phyloP scores from a whole-genome alignment of 2,329 filamentous ascomycete species.

The Emericellopsis cladophorae region DNA sequence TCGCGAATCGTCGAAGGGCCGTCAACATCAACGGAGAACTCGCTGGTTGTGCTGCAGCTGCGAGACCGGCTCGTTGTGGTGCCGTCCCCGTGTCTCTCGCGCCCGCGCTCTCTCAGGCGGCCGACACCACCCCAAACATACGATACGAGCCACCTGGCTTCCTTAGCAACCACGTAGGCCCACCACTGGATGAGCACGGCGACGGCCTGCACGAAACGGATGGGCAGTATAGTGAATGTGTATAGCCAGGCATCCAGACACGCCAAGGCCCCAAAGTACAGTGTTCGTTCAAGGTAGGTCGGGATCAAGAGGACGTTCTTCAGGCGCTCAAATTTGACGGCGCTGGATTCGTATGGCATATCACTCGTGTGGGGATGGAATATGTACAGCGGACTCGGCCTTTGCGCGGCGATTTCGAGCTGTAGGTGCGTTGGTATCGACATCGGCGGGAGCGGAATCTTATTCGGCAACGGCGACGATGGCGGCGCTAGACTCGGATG shows the following conservation, averaged over 20 bases:
- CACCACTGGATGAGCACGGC: constrained; percentile 70
- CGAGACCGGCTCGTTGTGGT: constrained; percentile 21
- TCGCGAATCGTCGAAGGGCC: constrained; percentile 1
- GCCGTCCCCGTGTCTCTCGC: constrained; percentile 15
- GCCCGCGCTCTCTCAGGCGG: constrained; percentile 57
- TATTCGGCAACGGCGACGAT: constrained; percentile 36
- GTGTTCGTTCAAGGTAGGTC: constrained; percentile 66
- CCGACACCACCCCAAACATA: constrained; percentile 75
- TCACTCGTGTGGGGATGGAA: constrained; percentile 44
- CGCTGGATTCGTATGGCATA: constrained; percentile 78
- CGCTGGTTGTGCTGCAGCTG: constrained; percentile 14
- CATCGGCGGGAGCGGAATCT: constrained; percentile 53
- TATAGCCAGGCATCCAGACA: constrained; percentile 95
- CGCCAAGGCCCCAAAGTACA: constrained; percentile 79
- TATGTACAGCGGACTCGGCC: constrained; percentile 54
- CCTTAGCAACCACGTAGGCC: constrained; percentile 57
- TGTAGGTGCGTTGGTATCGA: constrained; percentile 53
- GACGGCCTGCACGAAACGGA: constrained; percentile 74
- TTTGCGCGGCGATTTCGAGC: constrained; percentile 48
- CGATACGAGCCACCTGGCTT: constrained; percentile 55
- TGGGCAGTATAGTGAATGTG: constrained; percentile 86
- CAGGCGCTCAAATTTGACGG: constrained; percentile 82
- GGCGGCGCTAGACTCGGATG: constrained; percentile 6
- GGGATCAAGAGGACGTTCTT: constrained; percentile 81
- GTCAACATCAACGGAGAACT: constrained; percentile 6